Conservation (phyloP, 2,329 filamentous ascomycete species). For the Onygena corvina region DNA sequence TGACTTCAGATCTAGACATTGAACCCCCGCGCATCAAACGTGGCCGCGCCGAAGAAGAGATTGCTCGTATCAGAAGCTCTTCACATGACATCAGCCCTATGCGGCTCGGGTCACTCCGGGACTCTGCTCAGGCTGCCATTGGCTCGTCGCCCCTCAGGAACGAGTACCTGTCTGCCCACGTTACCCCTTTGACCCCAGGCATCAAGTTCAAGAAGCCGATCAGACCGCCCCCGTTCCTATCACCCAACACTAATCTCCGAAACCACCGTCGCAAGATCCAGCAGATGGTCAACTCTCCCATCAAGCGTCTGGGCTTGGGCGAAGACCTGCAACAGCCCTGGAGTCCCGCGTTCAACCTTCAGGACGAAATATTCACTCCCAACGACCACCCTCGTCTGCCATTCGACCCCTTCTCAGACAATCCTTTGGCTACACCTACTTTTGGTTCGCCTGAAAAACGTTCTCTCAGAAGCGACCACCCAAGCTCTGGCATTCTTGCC, state of each 20-base stretch:
- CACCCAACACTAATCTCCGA: constrained; percentile 81
- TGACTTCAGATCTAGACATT: constrained; percentile 61
- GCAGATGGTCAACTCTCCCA: constrained; percentile 68
- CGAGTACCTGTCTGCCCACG: constrained; percentile 41
- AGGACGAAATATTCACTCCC: constrained; percentile 30
- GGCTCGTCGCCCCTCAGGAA: constrained; percentile 59
- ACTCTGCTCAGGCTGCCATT: constrained; percentile 21
- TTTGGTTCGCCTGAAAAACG: constrained; percentile 46
- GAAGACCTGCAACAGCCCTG: constrained; percentile 32
- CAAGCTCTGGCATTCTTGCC: constrained; percentile 40
- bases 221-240: constrained; percentile 62
- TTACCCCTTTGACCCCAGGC: constrained; percentile 69
- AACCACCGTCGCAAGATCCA: constrained; percentile 75
- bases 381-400: constrained; percentile 34
- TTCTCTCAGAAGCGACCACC: constrained; percentile 39
- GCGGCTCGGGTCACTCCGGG: constrained; percentile 32
- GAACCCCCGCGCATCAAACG: constrained; percentile 73
- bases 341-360: constrained; percentile 42
- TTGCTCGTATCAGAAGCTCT: constrained; percentile 80
- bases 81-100: constrained; percentile 79
- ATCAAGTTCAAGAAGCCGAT: constrained; percentile 63
- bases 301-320: constrained; percentile 35
- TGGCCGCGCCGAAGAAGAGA: constrained; percentile 88
- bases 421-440: constrained; percentile 28
- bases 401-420: constrained; percentile 46